These are phyloP conservation scores for Apiospora rasikravindrae DNA, from an alignment of 2,329 filamentous ascomycete genomes.

Conservation along the genomic window DNA sequence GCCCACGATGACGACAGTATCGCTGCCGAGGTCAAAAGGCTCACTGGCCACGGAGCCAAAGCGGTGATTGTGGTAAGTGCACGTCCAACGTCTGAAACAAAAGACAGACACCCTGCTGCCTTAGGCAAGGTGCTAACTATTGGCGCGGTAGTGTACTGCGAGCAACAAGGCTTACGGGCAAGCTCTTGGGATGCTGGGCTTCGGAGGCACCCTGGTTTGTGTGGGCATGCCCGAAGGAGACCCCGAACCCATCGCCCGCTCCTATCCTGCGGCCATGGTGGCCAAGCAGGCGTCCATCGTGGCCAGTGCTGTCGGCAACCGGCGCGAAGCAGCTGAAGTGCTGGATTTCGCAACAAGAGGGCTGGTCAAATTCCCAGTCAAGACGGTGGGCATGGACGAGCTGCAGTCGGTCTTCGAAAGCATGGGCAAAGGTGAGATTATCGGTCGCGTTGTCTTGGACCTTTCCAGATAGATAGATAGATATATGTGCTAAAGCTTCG, in stretches of 20 bases:
- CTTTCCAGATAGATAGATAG: conserved; percentile 28
- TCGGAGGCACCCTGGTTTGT: conserved; percentile 56
- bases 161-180: conserved; percentile 57
- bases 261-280: conserved; percentile 48
- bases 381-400: conserved; percentile 52
- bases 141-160: conserved; percentile 55
- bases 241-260: conserved; percentile 48
- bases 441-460: conserved; percentile 54
- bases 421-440: conserved; percentile 48
- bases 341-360: conserved; percentile 53
- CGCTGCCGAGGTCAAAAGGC: conserved; percentile 58
- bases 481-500: background rate
- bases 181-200: conserved; percentile 51
- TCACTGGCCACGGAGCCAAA: conserved; percentile 64
- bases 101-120: background rate
- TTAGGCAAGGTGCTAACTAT: background rate
- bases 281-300: conserved; percentile 50
- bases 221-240: conserved; percentile 56
- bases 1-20: conserved; percentile 51
- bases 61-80: conserved; percentile 45
- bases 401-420: conserved; percentile 48
- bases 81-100: background rate
- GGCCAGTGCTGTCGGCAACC: conserved; percentile 55
- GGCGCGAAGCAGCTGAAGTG: conserved; percentile 54
- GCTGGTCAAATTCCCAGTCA: conserved; percentile 50